phyloP scores from a whole-genome alignment of 2,329 filamentous ascomycete genomes.

The Stachybotrys elegans region DNA sequence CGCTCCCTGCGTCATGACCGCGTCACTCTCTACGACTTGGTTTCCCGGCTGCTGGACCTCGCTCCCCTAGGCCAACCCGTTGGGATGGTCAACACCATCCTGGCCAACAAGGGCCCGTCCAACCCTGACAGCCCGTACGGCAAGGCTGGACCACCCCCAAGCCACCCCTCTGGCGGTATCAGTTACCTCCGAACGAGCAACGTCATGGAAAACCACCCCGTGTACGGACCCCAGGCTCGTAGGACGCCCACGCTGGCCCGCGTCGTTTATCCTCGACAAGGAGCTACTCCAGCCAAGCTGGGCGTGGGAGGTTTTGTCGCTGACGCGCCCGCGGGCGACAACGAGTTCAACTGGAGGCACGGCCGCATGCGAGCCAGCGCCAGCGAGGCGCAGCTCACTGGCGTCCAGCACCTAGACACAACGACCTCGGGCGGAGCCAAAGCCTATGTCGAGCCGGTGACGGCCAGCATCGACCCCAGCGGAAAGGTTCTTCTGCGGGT shows the following conservation, averaged over 20 bases:
- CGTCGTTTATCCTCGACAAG: slow-evolving; percentile 40
- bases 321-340: slow-evolving; percentile 35
- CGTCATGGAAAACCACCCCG: slow-evolving; percentile 54
- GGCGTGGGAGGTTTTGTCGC: slow-evolving; percentile 52
- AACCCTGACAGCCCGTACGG: slow-evolving; percentile 39
- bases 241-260: slow-evolving; percentile 46
- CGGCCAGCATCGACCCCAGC: slow-evolving; percentile 41
- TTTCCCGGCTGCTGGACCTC: slow-evolving; percentile 59
- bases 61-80: slow-evolving; percentile 40
- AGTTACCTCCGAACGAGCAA: slow-evolving; percentile 54
- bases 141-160: slow-evolving; percentile 50
- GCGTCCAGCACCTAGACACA: slow-evolving; percentile 40
- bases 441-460: slow-evolving; percentile 41
- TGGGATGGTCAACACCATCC: slow-evolving; percentile 19
- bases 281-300: slow-evolving; percentile 33
- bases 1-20: slow-evolving; percentile 48
- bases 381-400: slow-evolving; percentile 21
- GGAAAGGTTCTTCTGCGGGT: slow-evolving; percentile 44
- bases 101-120: slow-evolving; percentile 16
- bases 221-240: slow-evolving; percentile 53
- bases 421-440: slow-evolving; percentile 48
- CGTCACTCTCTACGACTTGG: slow-evolving; percentile 43
- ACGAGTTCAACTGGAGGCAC: slow-evolving; percentile 31
- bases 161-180: slow-evolving; percentile 58
- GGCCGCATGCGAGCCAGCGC: slow-evolving; percentile 11